These are phyloP conservation scores for Starmerella riodocensis DNA, from an alignment of 805 yeast species.

Conservation along the genomic window DNA sequence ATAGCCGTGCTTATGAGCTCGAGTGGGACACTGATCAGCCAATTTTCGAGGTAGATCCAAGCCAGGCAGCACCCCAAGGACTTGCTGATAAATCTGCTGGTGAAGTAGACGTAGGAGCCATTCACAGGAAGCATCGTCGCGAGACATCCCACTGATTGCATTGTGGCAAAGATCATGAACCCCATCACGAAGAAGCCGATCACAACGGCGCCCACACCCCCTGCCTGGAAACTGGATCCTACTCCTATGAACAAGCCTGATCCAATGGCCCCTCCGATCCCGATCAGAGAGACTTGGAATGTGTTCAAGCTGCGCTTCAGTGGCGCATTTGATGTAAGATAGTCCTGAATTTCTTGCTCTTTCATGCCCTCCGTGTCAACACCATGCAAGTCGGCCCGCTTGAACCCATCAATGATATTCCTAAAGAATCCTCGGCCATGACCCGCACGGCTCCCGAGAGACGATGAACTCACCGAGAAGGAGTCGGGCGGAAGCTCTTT, in stretches of 20 bases:
- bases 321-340: constrained; percentile 13
- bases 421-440: constrained; percentile 3
- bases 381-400: constrained; percentile 31
- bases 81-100: constrained; percentile 50
- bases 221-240: constrained; percentile 41
- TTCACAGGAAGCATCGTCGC: constrained; percentile 51
- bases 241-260: constrained; percentile 62
- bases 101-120: constrained; percentile 33
- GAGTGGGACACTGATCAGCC: constrained; percentile 45
- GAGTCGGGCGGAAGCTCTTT: too few species aligned
- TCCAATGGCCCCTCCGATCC: constrained; percentile 62
- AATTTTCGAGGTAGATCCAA: constrained; percentile 35
- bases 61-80: constrained; percentile 49
- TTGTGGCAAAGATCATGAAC: constrained; percentile 47
- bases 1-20: constrained; percentile 48
- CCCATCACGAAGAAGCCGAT: constrained; percentile 50
- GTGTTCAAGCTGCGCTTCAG: constrained; percentile 28
- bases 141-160: constrained; percentile 53
- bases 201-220: constrained; percentile 49
- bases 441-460: too few species aligned
- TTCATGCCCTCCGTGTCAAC: constrained; percentile 25
- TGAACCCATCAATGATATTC: constrained; percentile 28
- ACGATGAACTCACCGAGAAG: constrained; percentile 46
- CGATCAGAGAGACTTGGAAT: constrained; percentile 41
- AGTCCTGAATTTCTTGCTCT: constrained; percentile 22